These are phyloP conservation scores for Penicillium vulpinum DNA, from an alignment of 2,329 filamentous ascomycete species.

Conservation along the genomic window DNA sequence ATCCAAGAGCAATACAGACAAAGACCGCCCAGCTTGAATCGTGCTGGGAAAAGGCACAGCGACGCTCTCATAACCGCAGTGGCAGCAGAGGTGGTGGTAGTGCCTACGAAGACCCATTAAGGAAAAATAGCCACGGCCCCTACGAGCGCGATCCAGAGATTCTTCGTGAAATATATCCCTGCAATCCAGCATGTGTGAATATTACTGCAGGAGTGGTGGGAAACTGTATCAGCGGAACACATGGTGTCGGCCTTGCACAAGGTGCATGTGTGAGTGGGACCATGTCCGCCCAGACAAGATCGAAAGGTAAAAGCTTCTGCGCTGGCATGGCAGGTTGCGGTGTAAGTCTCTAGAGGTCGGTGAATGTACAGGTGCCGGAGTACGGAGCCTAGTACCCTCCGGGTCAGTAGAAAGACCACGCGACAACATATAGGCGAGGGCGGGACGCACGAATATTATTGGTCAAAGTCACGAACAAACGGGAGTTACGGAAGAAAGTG, in stretches of 20 bases:
- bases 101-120: neutral
- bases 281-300: neutral
- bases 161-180: conserved; percentile 2
- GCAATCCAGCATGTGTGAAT: conserved; percentile 1
- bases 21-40: neutral
- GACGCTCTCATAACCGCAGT: neutral
- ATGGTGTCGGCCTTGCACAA: neutral
- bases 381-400: neutral
- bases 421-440: neutral
- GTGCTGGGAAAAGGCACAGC: neutral
- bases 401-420: neutral
- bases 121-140: neutral
- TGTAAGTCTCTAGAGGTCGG: neutral
- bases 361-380: neutral
- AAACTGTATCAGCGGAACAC: conserved; percentile 3
- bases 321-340: conserved; percentile 4
- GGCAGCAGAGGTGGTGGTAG: neutral
- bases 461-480: neutral
- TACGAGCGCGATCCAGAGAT: conserved; percentile 3
- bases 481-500: neutral
- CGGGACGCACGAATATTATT: neutral
- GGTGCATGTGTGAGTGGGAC: neutral
- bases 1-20: neutral
- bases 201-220: neutral
- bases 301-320: conserved; percentile 4